These are phyloP conservation scores for Ricinus communis DNA, from an alignment of 345 rosid species.

Conservation along the genomic window DNA sequence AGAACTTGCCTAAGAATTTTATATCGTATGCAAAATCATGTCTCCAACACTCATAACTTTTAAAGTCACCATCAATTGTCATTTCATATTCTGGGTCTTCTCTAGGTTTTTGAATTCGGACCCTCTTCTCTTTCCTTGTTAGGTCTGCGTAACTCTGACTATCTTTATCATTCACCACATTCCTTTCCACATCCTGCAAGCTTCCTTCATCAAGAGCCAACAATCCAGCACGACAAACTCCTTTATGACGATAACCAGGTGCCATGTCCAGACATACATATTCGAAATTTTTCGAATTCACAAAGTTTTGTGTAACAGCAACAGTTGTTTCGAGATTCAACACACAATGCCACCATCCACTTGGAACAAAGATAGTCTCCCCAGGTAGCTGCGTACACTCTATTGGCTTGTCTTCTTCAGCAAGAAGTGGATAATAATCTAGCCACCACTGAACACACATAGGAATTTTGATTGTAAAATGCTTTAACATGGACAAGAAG, in stretches of 20 bases:
- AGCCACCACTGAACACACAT: slow-evolving; percentile 80
- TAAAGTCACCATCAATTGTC: slow-evolving; percentile 34
- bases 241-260: slow-evolving; percentile 94
- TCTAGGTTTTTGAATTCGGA: slow-evolving; percentile 37
- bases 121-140: slow-evolving; percentile 80
- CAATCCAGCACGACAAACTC: slow-evolving; percentile 89
- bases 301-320: slow-evolving; percentile 95
- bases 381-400: slow-evolving; percentile 90
- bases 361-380: slow-evolving; percentile 92
- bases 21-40: slow-evolving; percentile 68
- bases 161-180: slow-evolving; percentile 32
- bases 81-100: slow-evolving; percentile 36
- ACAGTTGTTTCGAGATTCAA: slow-evolving; percentile 84
- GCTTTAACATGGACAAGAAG: slow-evolving; percentile 15
- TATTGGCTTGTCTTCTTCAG: slow-evolving; percentile 88
- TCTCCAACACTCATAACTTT: slow-evolving; percentile 52
- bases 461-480: slow-evolving; percentile 13
- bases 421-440: slow-evolving; percentile 89
- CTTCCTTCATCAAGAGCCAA: slow-evolving; percentile 68
- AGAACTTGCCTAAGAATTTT: slow-evolving; percentile 56
- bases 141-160: slow-evolving; percentile 52
- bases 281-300: slow-evolving; percentile 74
- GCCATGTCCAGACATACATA: slow-evolving; percentile 95
- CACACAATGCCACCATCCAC: slow-evolving; percentile 99
- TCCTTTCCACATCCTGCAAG: slow-evolving; percentile 38